Percentiles rank a stretch among this genome's conserved stretches.
Conservation (phyloP, 225 moss, liverwort and hornwort genomes). For the Marchantia polymorpha region DNA sequence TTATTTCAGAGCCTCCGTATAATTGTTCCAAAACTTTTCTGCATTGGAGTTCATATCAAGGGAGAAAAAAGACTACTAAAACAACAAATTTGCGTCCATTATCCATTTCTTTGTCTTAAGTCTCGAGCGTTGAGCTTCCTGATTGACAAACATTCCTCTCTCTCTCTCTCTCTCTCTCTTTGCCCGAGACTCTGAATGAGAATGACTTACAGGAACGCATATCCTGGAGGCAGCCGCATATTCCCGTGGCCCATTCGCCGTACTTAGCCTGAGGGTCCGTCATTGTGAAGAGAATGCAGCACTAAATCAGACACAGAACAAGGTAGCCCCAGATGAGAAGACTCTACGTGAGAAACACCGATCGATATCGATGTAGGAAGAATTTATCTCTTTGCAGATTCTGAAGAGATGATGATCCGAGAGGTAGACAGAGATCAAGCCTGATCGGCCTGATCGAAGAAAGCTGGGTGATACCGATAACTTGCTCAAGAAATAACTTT, state of each 20-base stretch:
- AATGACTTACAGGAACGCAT: conserved; percentile 6
- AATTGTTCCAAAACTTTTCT: too few species aligned
- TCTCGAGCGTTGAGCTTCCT: not conserved
- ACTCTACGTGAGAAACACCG: not conserved
- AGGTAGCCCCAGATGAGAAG: not conserved
- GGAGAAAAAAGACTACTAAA: not conserved
- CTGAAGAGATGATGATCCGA: not conserved
- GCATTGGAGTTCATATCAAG: not conserved
- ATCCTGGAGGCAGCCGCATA: conserved; percentile 22
- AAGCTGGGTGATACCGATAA: not conserved
- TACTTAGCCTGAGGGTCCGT: conserved; percentile 8
- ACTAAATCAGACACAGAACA: not conserved
- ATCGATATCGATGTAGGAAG: not conserved
- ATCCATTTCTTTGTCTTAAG: not conserved
- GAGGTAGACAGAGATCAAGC: not conserved
- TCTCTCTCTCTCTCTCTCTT: not conserved
- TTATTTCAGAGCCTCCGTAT: too few species aligned
- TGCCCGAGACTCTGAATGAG: not conserved
- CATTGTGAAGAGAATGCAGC: conserved; percentile 1
- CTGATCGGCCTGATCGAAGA: not conserved
- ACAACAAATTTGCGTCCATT: not conserved
- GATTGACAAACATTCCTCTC: not conserved
- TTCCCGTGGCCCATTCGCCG: conserved; percentile 23
- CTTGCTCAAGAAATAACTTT: not conserved
- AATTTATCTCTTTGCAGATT: not conserved